Evolutionary conservation across 2,329 filamentous ascomycete species (phyloP), one percentile per base, ranked within the genome.

Genomic region (Colletotrichum orbiculare): DNA sequence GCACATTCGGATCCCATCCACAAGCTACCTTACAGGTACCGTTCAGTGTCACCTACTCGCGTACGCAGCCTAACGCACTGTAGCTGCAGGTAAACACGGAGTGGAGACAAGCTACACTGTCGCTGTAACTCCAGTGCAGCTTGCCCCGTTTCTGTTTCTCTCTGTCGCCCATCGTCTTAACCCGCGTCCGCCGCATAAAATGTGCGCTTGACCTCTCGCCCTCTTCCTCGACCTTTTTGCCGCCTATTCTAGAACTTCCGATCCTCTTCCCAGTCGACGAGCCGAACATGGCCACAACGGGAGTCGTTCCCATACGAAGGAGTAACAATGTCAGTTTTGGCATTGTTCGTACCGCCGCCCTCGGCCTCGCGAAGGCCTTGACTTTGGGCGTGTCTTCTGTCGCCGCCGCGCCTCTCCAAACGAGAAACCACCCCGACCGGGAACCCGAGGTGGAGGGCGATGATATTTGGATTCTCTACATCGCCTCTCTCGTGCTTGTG

Each of bases 401-500:
- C 43, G 76, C 82, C 5, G 82, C 84, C 10, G 81, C 82, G 13
- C 83, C 85, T 2, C 60, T 85, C 43, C 68, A 70, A 11, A 64
- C 69, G 39, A 67, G 70, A 39, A 75, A 72, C 37, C 79, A 80
- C 49, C 75, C 76, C 63, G 77, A 83, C 49, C 76, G 83, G 60
- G 81, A 79, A 41, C 82, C 84, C 67, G 82, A 88, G 59, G 77
- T 80, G 8, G 81, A 85, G 33, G 89, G 91, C 67, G 85, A 89
- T 8, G 85, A 86, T 54, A 81, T 97, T 70, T 97, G 92, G 91
- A 82, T 95, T 49, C 93, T 97, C 73, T 85, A 96, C 67, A 83
- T 89, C 60, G 84, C 94, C 37, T 96, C 95, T 15, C 86, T 93
- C 65, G 85, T 88, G 33, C 85, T 99, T 61, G 96, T 98, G 9